Evolutionary conservation across 345 rosid genomes (phyloP).

Genomic region (Pseudoturritis turrita): DNA sequence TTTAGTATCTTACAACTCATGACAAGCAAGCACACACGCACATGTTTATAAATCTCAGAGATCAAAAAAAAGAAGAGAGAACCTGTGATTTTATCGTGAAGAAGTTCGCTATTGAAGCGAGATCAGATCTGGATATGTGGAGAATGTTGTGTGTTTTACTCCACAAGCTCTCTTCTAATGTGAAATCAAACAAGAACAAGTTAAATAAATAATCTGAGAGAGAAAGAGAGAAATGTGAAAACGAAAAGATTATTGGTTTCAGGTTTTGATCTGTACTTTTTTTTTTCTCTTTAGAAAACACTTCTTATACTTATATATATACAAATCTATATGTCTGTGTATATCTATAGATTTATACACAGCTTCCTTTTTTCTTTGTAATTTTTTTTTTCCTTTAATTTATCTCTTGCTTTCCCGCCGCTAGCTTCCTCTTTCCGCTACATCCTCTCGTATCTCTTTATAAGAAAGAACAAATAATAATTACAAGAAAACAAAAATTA

Average conservation of each 20-base stretch:
- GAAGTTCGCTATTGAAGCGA: constrained; percentile 11
- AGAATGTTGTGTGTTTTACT: constrained; percentile 23
- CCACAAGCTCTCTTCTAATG: constrained; percentile 19
- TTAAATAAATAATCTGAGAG: neutral
- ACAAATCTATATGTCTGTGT: too few relatives aligned
- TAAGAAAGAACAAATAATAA: neutral
- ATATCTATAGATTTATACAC: too few relatives aligned
- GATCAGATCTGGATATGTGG: constrained; percentile 26
- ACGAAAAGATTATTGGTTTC: constrained; percentile 17
- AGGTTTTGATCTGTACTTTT: constrained; percentile 13
- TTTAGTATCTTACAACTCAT: neutral
- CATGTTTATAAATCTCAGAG: constrained; percentile 3
- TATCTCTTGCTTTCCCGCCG: constrained; percentile 44
- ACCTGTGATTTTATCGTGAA: constrained; percentile 9
- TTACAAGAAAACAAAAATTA: neutral
- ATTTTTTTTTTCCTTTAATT: too few relatives aligned
- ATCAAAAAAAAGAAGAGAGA: constrained; percentile 3
- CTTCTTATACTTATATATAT: neutral
- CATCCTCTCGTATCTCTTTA: constrained; percentile 1
- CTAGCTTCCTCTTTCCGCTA: constrained; percentile 42
- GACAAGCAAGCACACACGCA: neutral
- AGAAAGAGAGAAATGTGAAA: constrained; percentile 26
- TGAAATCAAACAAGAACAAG: neutral
- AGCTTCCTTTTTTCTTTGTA: too few relatives aligned
- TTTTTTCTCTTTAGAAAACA: constrained; percentile 11